Evolutionary conservation across 2,329 filamentous ascomycete species (phyloP).

Genomic region (Cytospora leucostoma): DNA sequence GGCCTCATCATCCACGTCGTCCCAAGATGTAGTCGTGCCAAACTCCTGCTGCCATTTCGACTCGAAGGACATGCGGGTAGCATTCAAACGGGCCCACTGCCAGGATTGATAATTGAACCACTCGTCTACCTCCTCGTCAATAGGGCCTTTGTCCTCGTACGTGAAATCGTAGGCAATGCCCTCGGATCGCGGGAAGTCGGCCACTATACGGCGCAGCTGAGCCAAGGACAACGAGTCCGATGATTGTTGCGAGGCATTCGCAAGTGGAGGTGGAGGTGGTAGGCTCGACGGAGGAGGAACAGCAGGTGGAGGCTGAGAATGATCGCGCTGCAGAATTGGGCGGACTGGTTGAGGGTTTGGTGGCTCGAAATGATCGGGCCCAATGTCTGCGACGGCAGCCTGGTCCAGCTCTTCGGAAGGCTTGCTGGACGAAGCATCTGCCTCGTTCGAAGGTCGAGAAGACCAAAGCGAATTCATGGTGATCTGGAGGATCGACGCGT

Average conservation of each 20-base stretch:
- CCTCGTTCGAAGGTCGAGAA: conserved; percentile 25
- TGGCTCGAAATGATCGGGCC: conserved; percentile 14
- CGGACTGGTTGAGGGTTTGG: conserved; percentile 27
- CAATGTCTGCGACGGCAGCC: conserved; percentile 15
- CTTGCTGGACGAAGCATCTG: conserved; percentile 7
- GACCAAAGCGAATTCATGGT: conserved; percentile 31
- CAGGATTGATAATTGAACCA: conserved; percentile 94
- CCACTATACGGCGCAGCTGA: conserved; percentile 72
- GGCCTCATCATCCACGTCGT: conserved; percentile 59
- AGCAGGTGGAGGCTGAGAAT: conserved; percentile 30
- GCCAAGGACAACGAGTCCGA: conserved; percentile 74
- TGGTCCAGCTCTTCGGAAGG: conserved; percentile 21
- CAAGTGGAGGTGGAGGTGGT: conserved; percentile 32
- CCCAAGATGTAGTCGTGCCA: conserved; percentile 59
- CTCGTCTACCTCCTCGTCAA: conserved; percentile 90
- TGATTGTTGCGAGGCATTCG: conserved; percentile 37
- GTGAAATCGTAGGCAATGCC: conserved; percentile 81
- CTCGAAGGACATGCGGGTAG: conserved; percentile 75
- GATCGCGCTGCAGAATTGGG: conserved; percentile 36
- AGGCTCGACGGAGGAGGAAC: conserved; percentile 30
- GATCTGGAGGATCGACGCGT: conserved; percentile 15
- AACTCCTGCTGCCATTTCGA: conserved; percentile 67
- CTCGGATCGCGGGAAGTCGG: conserved; percentile 70
- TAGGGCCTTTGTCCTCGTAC: conserved; percentile 70
- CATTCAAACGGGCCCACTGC: conserved; percentile 77